phyloP scores from a whole-genome alignment of 345 rosid genomes.

The Salix purpurea region DNA sequence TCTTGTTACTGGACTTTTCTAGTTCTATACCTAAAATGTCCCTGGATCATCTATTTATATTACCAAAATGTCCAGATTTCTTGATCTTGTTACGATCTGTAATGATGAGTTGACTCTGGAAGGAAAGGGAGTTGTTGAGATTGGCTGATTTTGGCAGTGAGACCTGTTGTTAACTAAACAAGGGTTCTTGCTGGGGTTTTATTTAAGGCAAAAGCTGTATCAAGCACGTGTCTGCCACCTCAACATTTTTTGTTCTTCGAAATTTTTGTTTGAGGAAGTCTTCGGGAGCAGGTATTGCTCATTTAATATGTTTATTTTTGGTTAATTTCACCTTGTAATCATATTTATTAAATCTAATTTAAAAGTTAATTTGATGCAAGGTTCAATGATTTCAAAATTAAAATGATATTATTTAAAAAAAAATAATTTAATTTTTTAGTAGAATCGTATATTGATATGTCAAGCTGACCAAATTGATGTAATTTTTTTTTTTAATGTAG shows the following conservation, averaged over 20 bases:
- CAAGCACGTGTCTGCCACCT: slow-evolving; percentile 48
- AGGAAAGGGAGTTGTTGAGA: not conserved
- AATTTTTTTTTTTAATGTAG: too few species aligned
- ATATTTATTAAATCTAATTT: too few species aligned
- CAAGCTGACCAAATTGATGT: too few species aligned
- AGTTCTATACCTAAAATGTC: not conserved
- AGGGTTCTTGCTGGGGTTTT: not conserved
- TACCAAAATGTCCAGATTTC: not conserved
- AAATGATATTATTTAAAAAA: too few species aligned
- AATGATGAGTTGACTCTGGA: not conserved
- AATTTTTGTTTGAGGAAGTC: not conserved
- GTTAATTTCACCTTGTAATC: not conserved
- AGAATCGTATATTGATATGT: too few species aligned
- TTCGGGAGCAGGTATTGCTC: not conserved
- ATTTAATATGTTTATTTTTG: not conserved
- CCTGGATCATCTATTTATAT: not conserved
- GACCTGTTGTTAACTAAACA: too few species aligned
- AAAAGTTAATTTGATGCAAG: too few species aligned
- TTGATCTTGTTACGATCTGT: not conserved
- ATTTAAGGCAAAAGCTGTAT: slow-evolving; percentile 35
- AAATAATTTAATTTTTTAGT: too few species aligned
- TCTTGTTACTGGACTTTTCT: not conserved
- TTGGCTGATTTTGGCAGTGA: not conserved
- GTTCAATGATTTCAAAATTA: too few species aligned
- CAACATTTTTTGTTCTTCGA: slow-evolving; percentile 3